These are phyloP conservation scores for Arxiozyma bovina DNA, from an alignment of 1,139 yeast genomes.

Conservation along the genomic window DNA sequence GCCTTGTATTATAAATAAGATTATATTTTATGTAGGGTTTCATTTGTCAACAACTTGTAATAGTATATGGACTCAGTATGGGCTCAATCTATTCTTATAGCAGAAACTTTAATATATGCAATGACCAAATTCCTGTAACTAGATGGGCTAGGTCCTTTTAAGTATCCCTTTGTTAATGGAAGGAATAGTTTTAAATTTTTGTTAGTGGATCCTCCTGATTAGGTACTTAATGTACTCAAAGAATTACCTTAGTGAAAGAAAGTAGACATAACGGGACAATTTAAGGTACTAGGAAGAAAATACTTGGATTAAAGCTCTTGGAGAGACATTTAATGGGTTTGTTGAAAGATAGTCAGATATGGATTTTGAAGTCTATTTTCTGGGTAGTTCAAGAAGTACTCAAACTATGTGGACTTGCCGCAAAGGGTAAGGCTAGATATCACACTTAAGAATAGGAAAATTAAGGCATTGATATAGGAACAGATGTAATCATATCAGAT, in stretches of 20 bases:
- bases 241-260: slow-evolving; percentile 53
- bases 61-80: slow-evolving; percentile 57
- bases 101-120: slow-evolving; percentile 42
- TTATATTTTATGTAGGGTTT: slow-evolving; percentile 82
- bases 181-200: slow-evolving; percentile 71
- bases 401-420: slow-evolving; percentile 76
- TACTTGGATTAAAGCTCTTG: slow-evolving; percentile 81
- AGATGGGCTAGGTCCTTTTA: slow-evolving; percentile 71
- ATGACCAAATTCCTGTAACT: slow-evolving; percentile 62
- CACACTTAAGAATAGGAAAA: slow-evolving; percentile 74
- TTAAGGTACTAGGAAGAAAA: slow-evolving; percentile 98
- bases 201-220: slow-evolving; percentile 80
- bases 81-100: slow-evolving; percentile 76
- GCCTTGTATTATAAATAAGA: slow-evolving; percentile 70
- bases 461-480: slow-evolving; percentile 91
- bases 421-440: slow-evolving; percentile 89
- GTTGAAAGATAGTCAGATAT: slow-evolving; percentile 90
- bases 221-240: slow-evolving; percentile 65
- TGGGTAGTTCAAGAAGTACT: slow-evolving; percentile 72
- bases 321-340: slow-evolving; percentile 85
- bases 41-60: slow-evolving; percentile 83
- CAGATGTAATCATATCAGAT: slow-evolving; percentile 92
- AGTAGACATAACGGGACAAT: slow-evolving; percentile 75
- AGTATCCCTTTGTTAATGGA: slow-evolving; percentile 70
- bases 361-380: slow-evolving; percentile 88